Base-by-base conservation (phyloP, 1,284 basidiomycete genomes). In the Pseudozyma flocculosa region DNA sequence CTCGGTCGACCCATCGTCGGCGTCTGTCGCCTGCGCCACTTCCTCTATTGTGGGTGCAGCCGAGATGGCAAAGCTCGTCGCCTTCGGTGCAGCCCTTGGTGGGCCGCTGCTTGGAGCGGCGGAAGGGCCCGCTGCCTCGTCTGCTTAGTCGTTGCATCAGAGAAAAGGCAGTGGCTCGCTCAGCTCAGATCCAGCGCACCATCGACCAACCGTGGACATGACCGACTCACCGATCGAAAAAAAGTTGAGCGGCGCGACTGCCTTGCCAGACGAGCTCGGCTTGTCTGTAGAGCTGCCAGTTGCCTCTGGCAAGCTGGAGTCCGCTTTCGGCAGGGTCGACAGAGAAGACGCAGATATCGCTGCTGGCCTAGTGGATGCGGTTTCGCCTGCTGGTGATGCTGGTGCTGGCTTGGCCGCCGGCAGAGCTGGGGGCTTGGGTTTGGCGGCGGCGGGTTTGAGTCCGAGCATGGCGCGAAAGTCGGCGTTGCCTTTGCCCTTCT, bases 381-480 rank as follows among this genome's bases (percentile, higher is more conserved):
- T n/a, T n/a, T n/a, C n/a, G n/a, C 5, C 26, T 29, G 26, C 5
- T 29, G 26, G 11, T 7, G 26, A 29, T 22, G 54, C 46, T 14
- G 46, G 4, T 13, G 50, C 46, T 9, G 29, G n/a, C 41, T 49
- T 57, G 43, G 17, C 19, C 17, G 36, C 42, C 13, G 51, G 32
- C 24, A 48, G 2, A 18, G 30, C 7, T 2, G 26, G 26, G 26
- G 26, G 43, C 9, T 11, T 24, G 36, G 54, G 40, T 32, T 59
- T 50, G 17, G 43, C 36, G 5, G 53, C 43, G 26, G 45, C 42
- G 10, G 70, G 65, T 34, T 70, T 63, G 37, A 76, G 66, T 7
- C 74, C 74, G 1, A 76, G 68, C 74, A 76, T 76, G n/a, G 73
- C 73, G 24, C 74, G 61, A 45, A 76, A 76, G 21, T 69, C 74